Evolutionary conservation across 2,329 filamentous ascomycete genomes (phyloP).

Genomic region (Talaromyces sp.): DNA sequence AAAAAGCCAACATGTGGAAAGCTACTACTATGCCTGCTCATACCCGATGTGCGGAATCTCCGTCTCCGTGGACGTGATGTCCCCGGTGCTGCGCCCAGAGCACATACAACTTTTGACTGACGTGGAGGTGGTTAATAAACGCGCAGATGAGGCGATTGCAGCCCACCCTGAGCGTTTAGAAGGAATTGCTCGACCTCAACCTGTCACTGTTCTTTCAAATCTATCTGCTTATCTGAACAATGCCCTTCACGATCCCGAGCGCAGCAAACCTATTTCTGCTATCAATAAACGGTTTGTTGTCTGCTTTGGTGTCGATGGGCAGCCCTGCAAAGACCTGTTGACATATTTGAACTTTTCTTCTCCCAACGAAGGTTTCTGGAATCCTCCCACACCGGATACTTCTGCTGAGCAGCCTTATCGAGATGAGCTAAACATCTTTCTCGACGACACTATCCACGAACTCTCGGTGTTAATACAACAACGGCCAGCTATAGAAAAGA

Average conservation of each 20-base stretch:
- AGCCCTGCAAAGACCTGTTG: constrained; percentile 51
- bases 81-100: constrained; percentile 46
- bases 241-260: constrained; percentile 45
- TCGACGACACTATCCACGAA: constrained; percentile 58
- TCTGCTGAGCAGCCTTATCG: constrained; percentile 32
- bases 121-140: constrained; percentile 43
- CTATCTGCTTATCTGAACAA: constrained; percentile 57
- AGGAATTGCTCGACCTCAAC: constrained; percentile 45
- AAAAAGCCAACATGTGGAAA: constrained; percentile 35
- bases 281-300: constrained; percentile 60
- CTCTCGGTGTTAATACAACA: constrained; percentile 48
- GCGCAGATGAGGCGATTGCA: constrained; percentile 49
- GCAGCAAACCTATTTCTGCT: constrained; percentile 50
- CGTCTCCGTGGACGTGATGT: constrained; percentile 48
- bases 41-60: constrained; percentile 49
- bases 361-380: constrained; percentile 37
- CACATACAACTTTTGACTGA: constrained; percentile 51
- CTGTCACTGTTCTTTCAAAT: constrained; percentile 51
- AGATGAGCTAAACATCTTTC: constrained; percentile 38
- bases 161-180: constrained; percentile 50
- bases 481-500: constrained; percentile 34
- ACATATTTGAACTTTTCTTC: constrained; percentile 52
- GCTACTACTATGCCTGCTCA: constrained; percentile 54
- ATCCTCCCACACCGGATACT: constrained; percentile 33
- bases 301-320: constrained; percentile 54